Percentiles rank a stretch among this genome's conserved stretches.
Conservation (phyloP, 768 basidiomycete genomes). For the Saitozyma sp. region DNA sequence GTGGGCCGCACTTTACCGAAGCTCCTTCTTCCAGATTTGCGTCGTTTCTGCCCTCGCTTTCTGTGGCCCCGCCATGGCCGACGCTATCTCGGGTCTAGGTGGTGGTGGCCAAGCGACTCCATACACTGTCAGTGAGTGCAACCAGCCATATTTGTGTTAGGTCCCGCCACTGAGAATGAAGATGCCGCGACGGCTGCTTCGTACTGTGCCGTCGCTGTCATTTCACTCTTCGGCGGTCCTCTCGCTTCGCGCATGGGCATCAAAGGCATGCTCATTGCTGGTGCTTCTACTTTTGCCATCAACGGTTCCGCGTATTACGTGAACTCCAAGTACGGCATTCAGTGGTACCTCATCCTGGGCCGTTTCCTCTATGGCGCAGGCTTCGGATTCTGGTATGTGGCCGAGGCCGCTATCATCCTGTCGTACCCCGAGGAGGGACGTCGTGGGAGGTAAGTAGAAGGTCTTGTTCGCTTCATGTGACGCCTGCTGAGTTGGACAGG, state of each 20-base stretch:
- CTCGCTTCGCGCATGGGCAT: conserved; percentile 22
- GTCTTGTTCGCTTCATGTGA: neutral
- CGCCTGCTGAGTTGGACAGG: neutral
- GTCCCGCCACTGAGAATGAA: neutral
- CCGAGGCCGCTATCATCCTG: conserved; percentile 24
- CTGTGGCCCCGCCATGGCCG: conserved; percentile 27
- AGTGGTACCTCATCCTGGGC: conserved; percentile 27
- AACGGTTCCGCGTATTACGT: conserved; percentile 25
- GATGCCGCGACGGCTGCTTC: conserved; percentile 11
- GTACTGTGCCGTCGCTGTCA: conserved; percentile 16
- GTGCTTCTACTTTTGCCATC: conserved; percentile 25
- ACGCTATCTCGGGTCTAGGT: conserved; percentile 30
- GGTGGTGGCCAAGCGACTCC: conserved; percentile 30
- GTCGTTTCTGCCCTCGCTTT: conserved; percentile 15
- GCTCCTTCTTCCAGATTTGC: conserved; percentile 18
- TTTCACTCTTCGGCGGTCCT: conserved; percentile 22
- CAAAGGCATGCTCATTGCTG: conserved; percentile 21
- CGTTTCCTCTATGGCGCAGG: conserved; percentile 20
- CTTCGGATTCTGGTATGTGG: conserved; percentile 24
- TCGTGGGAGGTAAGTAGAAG: conserved; percentile 19
- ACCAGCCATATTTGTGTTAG: neutral
- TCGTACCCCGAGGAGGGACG: conserved; percentile 22
- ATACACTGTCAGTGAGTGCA: conserved; percentile 17
- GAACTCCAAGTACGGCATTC: conserved; percentile 11
- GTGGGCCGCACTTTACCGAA: conserved; percentile 9